Conservation (phyloP, 2,329 filamentous ascomycete species). For the Trichophyton verrucosum region DNA sequence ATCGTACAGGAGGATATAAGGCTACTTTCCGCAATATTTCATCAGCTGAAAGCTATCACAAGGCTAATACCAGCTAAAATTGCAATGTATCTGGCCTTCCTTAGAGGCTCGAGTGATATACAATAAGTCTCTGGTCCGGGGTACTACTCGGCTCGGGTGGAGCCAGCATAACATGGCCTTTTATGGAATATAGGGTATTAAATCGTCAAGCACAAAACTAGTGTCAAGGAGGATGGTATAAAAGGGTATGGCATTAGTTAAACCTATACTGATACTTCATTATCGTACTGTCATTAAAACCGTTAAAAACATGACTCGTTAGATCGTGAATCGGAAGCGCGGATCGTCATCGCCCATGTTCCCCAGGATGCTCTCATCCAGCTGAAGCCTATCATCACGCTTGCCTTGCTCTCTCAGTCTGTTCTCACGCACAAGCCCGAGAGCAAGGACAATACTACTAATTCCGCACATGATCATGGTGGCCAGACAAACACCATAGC, state of each 20-base stretch:
- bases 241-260: neutral
- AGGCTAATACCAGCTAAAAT: neutral
- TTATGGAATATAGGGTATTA: neutral
- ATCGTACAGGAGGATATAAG: neutral
- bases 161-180: neutral
- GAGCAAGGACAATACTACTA: constrained; percentile 18
- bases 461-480: constrained; percentile 21
- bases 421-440: constrained; percentile 21
- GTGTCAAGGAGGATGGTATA: neutral
- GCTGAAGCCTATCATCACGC: constrained; percentile 17
- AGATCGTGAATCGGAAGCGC: constrained; percentile 24
- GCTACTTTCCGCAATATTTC: neutral
- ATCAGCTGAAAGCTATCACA: neutral
- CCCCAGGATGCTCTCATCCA: constrained; percentile 17
- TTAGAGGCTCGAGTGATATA: neutral
- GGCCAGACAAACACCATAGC: constrained; percentile 13
- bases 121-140: too few relatives aligned
- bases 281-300: neutral
- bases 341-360: constrained; percentile 27
- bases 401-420: constrained; percentile 18
- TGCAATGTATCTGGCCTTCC: neutral
- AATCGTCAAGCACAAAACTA: neutral
- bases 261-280: neutral
- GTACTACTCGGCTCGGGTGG: neutral
- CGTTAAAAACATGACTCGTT: neutral